These are phyloP conservation scores for Melanogaster broomeanus DNA, from an alignment of 768 basidiomycete genomes.

Conservation along the genomic window DNA sequence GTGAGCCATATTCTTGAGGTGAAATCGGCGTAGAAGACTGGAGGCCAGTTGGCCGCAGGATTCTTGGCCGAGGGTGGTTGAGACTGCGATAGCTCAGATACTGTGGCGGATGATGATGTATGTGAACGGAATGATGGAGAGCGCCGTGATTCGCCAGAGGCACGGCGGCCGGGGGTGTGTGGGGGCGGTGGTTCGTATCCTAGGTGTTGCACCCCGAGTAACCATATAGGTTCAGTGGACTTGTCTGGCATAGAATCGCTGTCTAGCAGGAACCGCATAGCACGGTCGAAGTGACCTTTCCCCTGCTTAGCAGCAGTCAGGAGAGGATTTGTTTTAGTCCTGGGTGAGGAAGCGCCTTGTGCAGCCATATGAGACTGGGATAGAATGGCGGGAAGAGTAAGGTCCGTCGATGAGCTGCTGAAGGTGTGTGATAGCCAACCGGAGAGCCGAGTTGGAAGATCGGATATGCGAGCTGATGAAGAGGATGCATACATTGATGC, in stretches of 20 bases:
- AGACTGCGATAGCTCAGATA: constrained; percentile 39
- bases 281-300: constrained; percentile 78
- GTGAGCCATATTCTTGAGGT: constrained; percentile 88
- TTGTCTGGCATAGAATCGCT: constrained; percentile 84
- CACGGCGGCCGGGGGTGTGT: constrained; percentile 35
- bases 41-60: constrained; percentile 61
- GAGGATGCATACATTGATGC: constrained; percentile 48
- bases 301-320: constrained; percentile 72
- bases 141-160: constrained; percentile 43
- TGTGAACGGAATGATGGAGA: constrained; percentile 47
- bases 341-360: constrained; percentile 36
- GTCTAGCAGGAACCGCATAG: constrained; percentile 88
- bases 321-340: constrained; percentile 50
- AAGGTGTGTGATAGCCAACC: constrained; percentile 85
- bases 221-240: constrained; percentile 83
- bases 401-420: constrained; percentile 68
- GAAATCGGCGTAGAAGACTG: constrained; percentile 87
- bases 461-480: constrained; percentile 55
- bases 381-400: constrained; percentile 64
- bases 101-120: constrained; percentile 39
- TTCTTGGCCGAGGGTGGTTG: constrained; percentile 34
- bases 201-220: constrained; percentile 80
- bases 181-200: constrained; percentile 58
- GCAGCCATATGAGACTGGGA: constrained; percentile 41
- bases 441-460: constrained; percentile 73